Evolutionary conservation across 2,329 filamentous ascomycete genomes (phyloP).

Genomic region (Pleurostoma richardsiae): DNA sequence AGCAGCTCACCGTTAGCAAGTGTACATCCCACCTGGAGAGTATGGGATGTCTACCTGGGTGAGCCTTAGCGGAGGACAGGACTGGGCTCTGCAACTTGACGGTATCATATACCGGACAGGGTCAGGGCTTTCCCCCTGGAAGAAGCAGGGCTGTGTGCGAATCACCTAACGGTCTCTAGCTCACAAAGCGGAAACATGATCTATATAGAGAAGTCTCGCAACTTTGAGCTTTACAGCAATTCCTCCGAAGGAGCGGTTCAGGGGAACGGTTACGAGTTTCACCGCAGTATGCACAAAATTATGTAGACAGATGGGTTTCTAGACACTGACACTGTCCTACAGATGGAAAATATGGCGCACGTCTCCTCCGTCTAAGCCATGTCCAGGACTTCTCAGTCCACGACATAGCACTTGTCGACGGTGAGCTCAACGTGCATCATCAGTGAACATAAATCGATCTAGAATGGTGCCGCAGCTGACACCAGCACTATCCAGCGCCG

Average conservation of each 20-base stretch:
- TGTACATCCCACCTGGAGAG: conserved; percentile 11
- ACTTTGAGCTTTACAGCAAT: conserved; percentile 41
- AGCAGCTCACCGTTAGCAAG: neutral
- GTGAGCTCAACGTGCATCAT: no score
- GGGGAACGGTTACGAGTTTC: conserved; percentile 41
- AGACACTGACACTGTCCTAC: conserved; percentile 13
- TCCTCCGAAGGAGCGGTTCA: conserved; percentile 38
- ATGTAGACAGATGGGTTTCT: no score
- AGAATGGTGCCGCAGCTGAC: no score
- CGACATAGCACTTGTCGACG: conserved; percentile 39
- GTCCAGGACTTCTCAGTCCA: conserved; percentile 40
- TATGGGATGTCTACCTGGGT: conserved; percentile 11
- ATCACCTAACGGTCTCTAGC: conserved; percentile 2
- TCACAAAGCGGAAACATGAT: neutral
- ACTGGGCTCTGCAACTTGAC: conserved; percentile 31
- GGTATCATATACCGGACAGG: conserved; percentile 16
- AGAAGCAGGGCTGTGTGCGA: conserved; percentile 8
- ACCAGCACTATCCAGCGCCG: neutral
- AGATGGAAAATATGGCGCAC: conserved; percentile 25
- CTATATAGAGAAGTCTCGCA: conserved; percentile 15
- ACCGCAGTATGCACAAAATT: no score
- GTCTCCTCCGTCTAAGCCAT: conserved; percentile 36
- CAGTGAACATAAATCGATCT: no score
- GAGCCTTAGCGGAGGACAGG: conserved; percentile 7
- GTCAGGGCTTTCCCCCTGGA: conserved; percentile 2